A percentile compares a stretch with the other conserved stretches of the same genome.
phyloP scores from a whole-genome alignment of 768 basidiomycete genomes.

The Lactarius pseudohatsudake region DNA sequence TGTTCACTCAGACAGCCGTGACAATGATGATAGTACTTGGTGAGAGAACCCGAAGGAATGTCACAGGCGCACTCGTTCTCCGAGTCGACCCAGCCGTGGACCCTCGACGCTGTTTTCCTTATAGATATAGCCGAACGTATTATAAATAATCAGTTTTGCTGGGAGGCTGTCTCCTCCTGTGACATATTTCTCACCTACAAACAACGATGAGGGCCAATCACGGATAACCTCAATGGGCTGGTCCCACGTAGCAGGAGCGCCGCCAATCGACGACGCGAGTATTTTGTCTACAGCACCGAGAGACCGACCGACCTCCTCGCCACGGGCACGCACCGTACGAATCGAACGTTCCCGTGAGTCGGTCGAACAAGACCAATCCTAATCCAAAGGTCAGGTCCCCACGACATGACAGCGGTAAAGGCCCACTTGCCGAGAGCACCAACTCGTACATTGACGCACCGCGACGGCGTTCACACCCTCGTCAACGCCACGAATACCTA shows the following conservation, averaged over 20 bases:
- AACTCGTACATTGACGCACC: slow-evolving; percentile 89
- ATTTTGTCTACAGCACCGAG: slow-evolving; percentile 85
- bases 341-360: slow-evolving; percentile 74
- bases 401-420: neutral
- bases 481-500: slow-evolving; percentile 94
- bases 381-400: slow-evolving; percentile 24
- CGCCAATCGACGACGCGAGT: slow-evolving; percentile 83
- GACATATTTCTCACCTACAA: slow-evolving; percentile 98
- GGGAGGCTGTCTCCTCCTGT: slow-evolving; percentile 71
- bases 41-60: no score
- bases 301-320: slow-evolving; percentile 74
- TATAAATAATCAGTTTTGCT: slow-evolving; percentile 87
- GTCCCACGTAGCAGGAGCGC: slow-evolving; percentile 98
- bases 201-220: slow-evolving; percentile 33
- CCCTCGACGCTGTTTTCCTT: slow-evolving; percentile 95
- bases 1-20: no score
- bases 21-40: no score
- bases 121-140: slow-evolving; percentile 91
- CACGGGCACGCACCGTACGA: slow-evolving; percentile 57
- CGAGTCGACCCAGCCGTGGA: slow-evolving; percentile 18
- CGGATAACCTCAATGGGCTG: slow-evolving; percentile 98
- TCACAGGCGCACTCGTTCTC: no score
- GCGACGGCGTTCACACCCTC: slow-evolving; percentile 98
- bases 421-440: slow-evolving; percentile 75
- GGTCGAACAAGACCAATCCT: slow-evolving; percentile 95